Conservation (phyloP, 2,329 filamentous ascomycete genomes). For the Thermochaetoides dissita region DNA sequence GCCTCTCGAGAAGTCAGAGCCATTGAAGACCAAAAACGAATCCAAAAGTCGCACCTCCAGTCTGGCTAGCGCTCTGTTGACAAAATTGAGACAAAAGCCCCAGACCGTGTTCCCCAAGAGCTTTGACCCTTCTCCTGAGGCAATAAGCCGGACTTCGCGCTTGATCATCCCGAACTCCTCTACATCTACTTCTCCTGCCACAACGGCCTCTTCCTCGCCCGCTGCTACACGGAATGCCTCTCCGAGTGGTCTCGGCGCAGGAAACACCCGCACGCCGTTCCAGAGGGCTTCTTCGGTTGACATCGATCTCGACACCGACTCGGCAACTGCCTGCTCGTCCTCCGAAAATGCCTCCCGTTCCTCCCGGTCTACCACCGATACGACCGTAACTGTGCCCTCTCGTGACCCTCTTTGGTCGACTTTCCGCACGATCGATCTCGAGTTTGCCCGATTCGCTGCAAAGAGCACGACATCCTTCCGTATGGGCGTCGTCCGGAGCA, state of each 20-base stretch:
- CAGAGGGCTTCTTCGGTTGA: conserved; percentile 16
- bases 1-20: no score
- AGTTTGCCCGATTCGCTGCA: conserved; percentile 44
- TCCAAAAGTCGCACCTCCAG: conserved; percentile 24
- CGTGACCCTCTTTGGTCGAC: conserved; percentile 41
- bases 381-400: conserved; percentile 30
- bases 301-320: conserved; percentile 10
- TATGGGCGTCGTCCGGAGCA: conserved; percentile 57
- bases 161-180: conserved; percentile 21
- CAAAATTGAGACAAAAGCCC: conserved; percentile 36
- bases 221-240: conserved; percentile 9
- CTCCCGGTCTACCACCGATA: conserved; percentile 28
- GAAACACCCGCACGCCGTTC: conserved; percentile 13
- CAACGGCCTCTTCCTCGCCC: conserved; percentile 19
- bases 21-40: no score
- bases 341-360: conserved; percentile 21
- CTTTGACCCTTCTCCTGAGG: conserved; percentile 5
- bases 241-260: conserved; percentile 8
- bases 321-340: conserved; percentile 15
- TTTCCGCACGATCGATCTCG: conserved; percentile 40
- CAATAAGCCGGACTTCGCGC: no score
- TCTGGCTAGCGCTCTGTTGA: conserved; percentile 34
- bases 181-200: conserved; percentile 26
- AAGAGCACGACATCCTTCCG: conserved; percentile 51
- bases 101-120: conserved; percentile 28